Conservation (phyloP, 2,329 filamentous ascomycete genomes). For the Tolypocladium inflatum region DNA sequence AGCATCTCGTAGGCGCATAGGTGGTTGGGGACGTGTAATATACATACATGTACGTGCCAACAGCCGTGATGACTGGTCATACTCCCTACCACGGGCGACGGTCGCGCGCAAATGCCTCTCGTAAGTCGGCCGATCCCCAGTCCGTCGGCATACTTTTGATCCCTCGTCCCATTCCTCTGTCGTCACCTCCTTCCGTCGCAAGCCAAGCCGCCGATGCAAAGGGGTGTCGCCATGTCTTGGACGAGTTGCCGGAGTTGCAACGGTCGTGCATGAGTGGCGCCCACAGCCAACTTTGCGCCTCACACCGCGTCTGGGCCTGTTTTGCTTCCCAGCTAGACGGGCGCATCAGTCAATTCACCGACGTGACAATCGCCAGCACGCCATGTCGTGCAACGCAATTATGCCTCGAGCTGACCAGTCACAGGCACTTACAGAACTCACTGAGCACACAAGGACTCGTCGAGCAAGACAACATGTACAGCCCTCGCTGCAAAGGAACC, state of each 20-base stretch:
- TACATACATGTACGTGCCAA: not conserved
- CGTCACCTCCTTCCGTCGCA: not conserved
- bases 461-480: too few species aligned
- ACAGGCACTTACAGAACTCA: too few species aligned
- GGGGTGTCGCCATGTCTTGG: too few species aligned
- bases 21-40: not conserved
- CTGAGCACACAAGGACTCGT: too few species aligned
- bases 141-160: not conserved
- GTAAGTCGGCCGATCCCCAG: not conserved
- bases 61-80: not conserved
- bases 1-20: conserved; percentile 55
- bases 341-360: not conserved
- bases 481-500: too few species aligned
- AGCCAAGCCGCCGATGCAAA: not conserved
- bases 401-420: too few species aligned
- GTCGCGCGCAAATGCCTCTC: not conserved
- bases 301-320: too few species aligned
- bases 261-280: too few species aligned
- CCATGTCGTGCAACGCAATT: not conserved
- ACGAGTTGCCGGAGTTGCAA: too few species aligned
- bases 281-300: too few species aligned
- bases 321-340: too few species aligned
- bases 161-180: not conserved
- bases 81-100: not conserved
- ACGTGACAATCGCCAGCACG: not conserved